Evolutionary conservation across 2,329 filamentous ascomycete species (phyloP).

Genomic region (Orbilia quercus): DNA sequence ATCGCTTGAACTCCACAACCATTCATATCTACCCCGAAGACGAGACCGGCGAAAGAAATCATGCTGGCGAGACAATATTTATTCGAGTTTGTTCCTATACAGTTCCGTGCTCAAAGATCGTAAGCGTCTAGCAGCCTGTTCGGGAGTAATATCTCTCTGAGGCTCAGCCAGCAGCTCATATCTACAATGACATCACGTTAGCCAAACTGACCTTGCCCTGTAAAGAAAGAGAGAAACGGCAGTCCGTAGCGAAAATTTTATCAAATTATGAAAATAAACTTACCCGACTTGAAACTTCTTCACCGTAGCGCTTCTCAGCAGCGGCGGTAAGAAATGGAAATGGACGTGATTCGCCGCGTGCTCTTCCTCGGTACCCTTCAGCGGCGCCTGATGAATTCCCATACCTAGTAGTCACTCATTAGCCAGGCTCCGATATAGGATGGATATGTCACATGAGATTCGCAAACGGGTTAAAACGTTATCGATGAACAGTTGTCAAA

Average conservation of each 20-base stretch:
- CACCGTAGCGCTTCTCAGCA: conserved; percentile 90
- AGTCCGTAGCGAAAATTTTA: conserved; percentile 11
- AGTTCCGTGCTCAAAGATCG: conserved; percentile 78
- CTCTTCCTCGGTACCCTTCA: conserved; percentile 83
- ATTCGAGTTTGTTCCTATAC: conserved; percentile 77
- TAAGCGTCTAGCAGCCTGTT: conserved; percentile 86
- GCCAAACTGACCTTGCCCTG: neutral
- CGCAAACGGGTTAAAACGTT: neutral
- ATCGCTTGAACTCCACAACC: neutral
- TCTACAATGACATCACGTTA: conserved; percentile 60
- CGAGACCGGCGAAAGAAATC: too few relatives aligned
- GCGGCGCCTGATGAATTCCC: conserved; percentile 92
- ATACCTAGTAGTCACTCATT: conserved; percentile 70
- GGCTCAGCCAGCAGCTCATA: conserved; percentile 97
- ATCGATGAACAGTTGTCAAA: conserved; percentile 1
- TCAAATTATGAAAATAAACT: conserved; percentile 59
- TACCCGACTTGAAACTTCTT: conserved; percentile 92
- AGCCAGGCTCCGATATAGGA: conserved; percentile 13
- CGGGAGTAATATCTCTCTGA: conserved; percentile 97
- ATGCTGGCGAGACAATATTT: too few relatives aligned
- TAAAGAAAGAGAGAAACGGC: neutral
- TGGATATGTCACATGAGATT: neutral
- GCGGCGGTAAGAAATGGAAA: conserved; percentile 96
- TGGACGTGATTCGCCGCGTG: conserved; percentile 86
- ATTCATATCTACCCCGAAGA: neutral